phyloP scores from a whole-genome alignment of 2,329 filamentous ascomycete genomes.

The Aureobasidium sp. region DNA sequence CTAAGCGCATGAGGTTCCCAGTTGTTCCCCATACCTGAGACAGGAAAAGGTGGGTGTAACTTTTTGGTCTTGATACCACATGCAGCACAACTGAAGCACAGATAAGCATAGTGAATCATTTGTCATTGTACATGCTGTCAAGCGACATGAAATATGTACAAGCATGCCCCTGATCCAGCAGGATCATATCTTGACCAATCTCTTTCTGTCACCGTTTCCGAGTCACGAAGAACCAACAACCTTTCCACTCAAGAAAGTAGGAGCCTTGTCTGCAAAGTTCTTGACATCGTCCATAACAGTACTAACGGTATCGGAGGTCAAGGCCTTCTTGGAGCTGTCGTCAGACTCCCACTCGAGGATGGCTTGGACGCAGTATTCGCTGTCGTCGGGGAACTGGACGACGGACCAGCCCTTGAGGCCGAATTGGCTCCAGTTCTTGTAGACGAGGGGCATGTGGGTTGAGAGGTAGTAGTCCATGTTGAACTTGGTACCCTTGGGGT shows the following conservation, averaged over 20 bases:
- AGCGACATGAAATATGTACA: not conserved
- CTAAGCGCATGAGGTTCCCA: no score
- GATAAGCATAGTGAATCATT: no score
- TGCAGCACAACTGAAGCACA: no score
- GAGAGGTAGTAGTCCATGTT: slow-evolving; percentile 32
- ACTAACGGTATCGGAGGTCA: slow-evolving; percentile 16
- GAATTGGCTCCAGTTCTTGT: slow-evolving; percentile 22
- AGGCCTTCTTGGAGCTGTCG: slow-evolving; percentile 22
- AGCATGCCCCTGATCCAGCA: not conserved
- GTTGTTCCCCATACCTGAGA: no score
- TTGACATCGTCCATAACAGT: slow-evolving; percentile 24
- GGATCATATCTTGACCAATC: not conserved
- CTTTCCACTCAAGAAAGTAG: slow-evolving; percentile 23
- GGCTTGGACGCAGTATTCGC: slow-evolving; percentile 26
- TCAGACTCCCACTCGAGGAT: slow-evolving; percentile 24
- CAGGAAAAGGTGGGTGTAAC: no score
- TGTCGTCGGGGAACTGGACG: slow-evolving; percentile 22
- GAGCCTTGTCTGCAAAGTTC: slow-evolving; percentile 30
- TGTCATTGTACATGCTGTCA: not conserved
- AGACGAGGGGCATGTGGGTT: slow-evolving; percentile 31
- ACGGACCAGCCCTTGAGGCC: slow-evolving; percentile 28
- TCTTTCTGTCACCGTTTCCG: not conserved
- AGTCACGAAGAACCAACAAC: slow-evolving; percentile 17
- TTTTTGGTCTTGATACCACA: no score
- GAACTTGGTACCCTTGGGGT: slow-evolving; percentile 29